A percentile compares a stretch with the other conserved stretches of the same genome.
Conservation (phyloP, 805 yeast genomes). For the Alloascoidea africana region DNA sequence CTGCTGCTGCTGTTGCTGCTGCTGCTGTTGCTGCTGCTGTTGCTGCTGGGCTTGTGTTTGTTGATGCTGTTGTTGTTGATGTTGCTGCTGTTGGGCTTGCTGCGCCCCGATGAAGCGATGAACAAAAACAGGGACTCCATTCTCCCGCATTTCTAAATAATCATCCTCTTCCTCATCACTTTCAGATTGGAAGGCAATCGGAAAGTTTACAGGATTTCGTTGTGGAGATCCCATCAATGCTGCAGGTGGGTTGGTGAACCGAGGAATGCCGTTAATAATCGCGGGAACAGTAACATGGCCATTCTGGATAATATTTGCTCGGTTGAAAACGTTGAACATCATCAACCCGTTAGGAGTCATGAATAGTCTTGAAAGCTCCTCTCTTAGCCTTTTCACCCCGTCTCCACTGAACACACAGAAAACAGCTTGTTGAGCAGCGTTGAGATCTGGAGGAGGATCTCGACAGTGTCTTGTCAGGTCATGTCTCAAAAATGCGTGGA, state of each 20-base stretch:
- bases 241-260: no score
- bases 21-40: neutral
- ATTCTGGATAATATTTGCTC: no score
- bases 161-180: neutral
- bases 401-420: slow-evolving; percentile 91
- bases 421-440: slow-evolving; percentile 64
- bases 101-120: neutral
- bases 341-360: neutral
- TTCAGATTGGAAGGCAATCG: neutral
- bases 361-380: slow-evolving; percentile 9
- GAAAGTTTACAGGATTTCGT: neutral
- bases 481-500: slow-evolving; percentile 70
- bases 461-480: slow-evolving; percentile 83
- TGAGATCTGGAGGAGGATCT: slow-evolving; percentile 86
- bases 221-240: neutral
- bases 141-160: no score
- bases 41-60: neutral
- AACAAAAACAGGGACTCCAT: no score
- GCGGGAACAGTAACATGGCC: no score
- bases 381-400: slow-evolving; percentile 72
- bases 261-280: no score
- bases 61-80: neutral
- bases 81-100: neutral
- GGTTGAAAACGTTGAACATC: neutral
- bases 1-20: neutral